A percentile compares a stretch with the other conserved stretches of the same genome.
Evolutionary conservation across 345 rosid genomes (phyloP).

Genomic region (Isatis tinctoria): DNA sequence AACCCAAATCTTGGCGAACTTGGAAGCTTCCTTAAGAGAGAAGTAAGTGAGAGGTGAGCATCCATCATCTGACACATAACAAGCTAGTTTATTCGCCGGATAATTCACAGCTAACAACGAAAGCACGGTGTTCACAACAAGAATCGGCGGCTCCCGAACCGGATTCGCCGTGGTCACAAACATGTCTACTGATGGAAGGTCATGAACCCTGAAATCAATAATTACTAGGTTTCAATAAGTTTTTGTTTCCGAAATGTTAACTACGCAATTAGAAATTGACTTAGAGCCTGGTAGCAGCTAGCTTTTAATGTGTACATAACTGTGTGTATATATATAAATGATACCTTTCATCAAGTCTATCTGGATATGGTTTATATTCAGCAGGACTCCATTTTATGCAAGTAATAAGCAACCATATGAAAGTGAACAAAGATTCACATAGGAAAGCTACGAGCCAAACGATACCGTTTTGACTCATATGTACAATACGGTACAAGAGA

Average conservation of each 20-base stretch:
- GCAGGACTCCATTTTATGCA: slow-evolving; percentile 60
- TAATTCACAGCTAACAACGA: slow-evolving; percentile 56
- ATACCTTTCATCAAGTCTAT: slow-evolving; percentile 42
- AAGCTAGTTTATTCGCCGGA: slow-evolving; percentile 47
- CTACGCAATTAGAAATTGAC: background rate
- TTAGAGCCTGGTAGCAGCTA: background rate
- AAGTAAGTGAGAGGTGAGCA: slow-evolving; percentile 57
- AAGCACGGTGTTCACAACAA: slow-evolving; percentile 34
- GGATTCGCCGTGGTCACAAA: slow-evolving; percentile 49
- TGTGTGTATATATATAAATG: background rate
- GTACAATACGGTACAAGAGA: slow-evolving; percentile 19
- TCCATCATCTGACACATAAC: slow-evolving; percentile 60
- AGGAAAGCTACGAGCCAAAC: slow-evolving; percentile 57
- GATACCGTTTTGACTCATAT: slow-evolving; percentile 31
- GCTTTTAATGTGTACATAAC: background rate
- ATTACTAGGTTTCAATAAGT: background rate
- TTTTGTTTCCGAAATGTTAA: background rate
- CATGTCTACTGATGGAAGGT: slow-evolving; percentile 59
- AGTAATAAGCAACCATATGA: slow-evolving; percentile 44
- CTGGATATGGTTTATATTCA: slow-evolving; percentile 35
- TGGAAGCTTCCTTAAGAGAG: slow-evolving; percentile 56
- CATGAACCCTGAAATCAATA: slow-evolving; percentile 30
- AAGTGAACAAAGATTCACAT: slow-evolving; percentile 59
- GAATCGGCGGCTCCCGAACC: slow-evolving; percentile 22
- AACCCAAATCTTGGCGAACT: slow-evolving; percentile 67